A percentile compares a stretch with the other conserved stretches of the same genome.
Evolutionary conservation across 306 rosid species (phyloP).

Genomic region (Albizia julibrissin): DNA sequence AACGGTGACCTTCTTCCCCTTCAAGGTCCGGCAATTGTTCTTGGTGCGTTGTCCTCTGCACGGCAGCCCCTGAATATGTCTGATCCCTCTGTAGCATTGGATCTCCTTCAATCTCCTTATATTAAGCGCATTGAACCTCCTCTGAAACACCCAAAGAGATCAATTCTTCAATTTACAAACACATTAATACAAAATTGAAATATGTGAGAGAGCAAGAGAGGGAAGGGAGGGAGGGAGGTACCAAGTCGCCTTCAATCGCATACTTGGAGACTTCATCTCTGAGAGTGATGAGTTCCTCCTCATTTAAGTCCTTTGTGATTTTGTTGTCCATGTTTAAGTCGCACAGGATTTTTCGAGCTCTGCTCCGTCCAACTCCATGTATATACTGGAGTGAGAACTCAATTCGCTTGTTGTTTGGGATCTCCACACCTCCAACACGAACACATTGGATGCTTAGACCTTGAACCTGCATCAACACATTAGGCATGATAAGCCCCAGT

Average conservation of each 20-base stretch:
- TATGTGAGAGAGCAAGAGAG: neutral
- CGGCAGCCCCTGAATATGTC: slow-evolving; percentile 91
- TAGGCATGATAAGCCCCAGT: neutral
- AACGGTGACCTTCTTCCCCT: slow-evolving; percentile 69
- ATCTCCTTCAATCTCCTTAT: slow-evolving; percentile 92
- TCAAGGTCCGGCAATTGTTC: slow-evolving; percentile 89
- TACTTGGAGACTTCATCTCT: slow-evolving; percentile 86
- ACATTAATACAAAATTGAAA: neutral
- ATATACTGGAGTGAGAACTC: slow-evolving; percentile 85
- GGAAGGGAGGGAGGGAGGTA: slow-evolving; percentile 4
- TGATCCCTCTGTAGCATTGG: slow-evolving; percentile 88
- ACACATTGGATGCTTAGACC: slow-evolving; percentile 66
- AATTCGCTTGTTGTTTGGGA: slow-evolving; percentile 86
- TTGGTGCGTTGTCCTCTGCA: slow-evolving; percentile 95
- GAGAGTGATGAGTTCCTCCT: slow-evolving; percentile 73
- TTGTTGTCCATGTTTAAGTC: slow-evolving; percentile 82
- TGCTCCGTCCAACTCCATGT: slow-evolving; percentile 85
- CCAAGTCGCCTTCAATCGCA: slow-evolving; percentile 94
- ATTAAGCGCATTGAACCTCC: slow-evolving; percentile 79
- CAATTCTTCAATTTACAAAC: slow-evolving; percentile 2
- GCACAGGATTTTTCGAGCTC: slow-evolving; percentile 59
- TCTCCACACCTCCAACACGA: slow-evolving; percentile 91
- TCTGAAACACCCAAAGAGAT: slow-evolving; percentile 47
- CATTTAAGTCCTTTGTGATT: slow-evolving; percentile 77
- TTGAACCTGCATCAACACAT: slow-evolving; percentile 32